phyloP scores from a whole-genome alignment of 1,284 basidiomycete species.

The Melampsora americana region DNA sequence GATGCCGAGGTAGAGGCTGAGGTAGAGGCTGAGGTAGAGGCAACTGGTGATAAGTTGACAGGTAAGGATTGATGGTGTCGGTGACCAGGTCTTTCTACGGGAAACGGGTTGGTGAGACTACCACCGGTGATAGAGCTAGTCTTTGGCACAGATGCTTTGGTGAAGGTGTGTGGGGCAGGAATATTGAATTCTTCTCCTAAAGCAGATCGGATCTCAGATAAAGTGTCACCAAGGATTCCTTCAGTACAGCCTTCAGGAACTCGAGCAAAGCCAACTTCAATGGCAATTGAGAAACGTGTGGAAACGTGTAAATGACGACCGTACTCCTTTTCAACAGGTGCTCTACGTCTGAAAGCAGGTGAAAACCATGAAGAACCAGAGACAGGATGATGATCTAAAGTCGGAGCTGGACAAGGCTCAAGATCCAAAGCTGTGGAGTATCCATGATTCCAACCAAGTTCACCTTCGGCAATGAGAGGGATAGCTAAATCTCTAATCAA shows the following conservation, averaged over 20 bases:
- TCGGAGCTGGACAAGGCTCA: constrained; percentile 48
- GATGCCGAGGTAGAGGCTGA: too few species aligned
- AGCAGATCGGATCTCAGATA: constrained; percentile 18
- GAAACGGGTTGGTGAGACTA: constrained; percentile 46
- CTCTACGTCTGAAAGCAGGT: constrained; percentile 49
- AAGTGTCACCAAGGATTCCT: constrained; percentile 22
- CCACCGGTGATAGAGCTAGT: constrained; percentile 44
- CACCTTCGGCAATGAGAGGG: constrained; percentile 48
- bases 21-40: constrained; percentile 30
- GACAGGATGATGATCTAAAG: constrained; percentile 47
- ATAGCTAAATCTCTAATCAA: constrained; percentile 51
- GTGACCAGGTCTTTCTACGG: constrained; percentile 47
- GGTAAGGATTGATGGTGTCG: constrained; percentile 49
- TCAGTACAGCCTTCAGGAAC: constrained; percentile 21
- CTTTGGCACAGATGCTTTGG: constrained; percentile 43
- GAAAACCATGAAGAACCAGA: constrained; percentile 53
- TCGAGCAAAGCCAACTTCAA: constrained; percentile 52
- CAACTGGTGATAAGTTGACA: constrained; percentile 48
- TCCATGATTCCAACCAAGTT: constrained; percentile 50
- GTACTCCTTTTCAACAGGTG: constrained; percentile 48
- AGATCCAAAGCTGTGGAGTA: constrained; percentile 53
- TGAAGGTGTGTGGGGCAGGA: constrained; percentile 43
- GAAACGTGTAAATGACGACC: constrained; percentile 52
- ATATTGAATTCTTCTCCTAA: constrained; percentile 33
- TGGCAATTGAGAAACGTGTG: constrained; percentile 54